Evolutionary conservation across 768 basidiomycete species (phyloP), one percentile per base, ranked within the genome.

Genomic region (Tephrocybe sp.): DNA sequence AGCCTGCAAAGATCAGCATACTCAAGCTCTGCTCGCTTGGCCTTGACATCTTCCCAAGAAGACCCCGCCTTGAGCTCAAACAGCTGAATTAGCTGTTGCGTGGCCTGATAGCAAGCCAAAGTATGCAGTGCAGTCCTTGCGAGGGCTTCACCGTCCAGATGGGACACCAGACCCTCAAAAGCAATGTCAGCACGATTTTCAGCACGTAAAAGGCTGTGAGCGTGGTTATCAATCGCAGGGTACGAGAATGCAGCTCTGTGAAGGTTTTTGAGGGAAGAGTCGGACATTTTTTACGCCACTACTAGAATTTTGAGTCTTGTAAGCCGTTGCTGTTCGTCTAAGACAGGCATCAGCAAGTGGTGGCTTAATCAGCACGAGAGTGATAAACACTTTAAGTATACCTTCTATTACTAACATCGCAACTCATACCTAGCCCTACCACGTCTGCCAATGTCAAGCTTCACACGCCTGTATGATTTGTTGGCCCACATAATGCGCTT

Each of bases 201-300:
- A 5, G 68, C 71, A 20, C 71, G 68, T 41, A 91, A 72, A 17
- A 92, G 70, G 1, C 88, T 84, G 60, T 91, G 90, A 0, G 88
- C 85, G 61, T 91, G 90, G 63, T 90, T 90, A 69, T 91, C 88
- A 62, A 88, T 86, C 0, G 80, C 81, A 17, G 84, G 85, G 36
- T 69, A 69, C 0, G 58, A 59, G 38, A 71, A 66, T 9, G 68
- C 67, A 32, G 53, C 37, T 32, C 12, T n/a, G 21, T 45, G 48
- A 21, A 57, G 53, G 26, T 24, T n/a, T 15, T 32, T 4, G 9
- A 47, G 45, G n/a, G n/a, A n/a, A n/a, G n/a, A n/a, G n/a, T n/a
- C n/a, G n/a, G n/a, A n/a, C n/a, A n/a, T n/a, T n/a, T n/a, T n/a
- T n/a, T n/a, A n/a, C n/a, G n/a, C n/a, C n/a, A n/a, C n/a, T n/a